phyloP scores from a whole-genome alignment of 805 yeast genomes.

The Wickerhamiella nectarea region DNA sequence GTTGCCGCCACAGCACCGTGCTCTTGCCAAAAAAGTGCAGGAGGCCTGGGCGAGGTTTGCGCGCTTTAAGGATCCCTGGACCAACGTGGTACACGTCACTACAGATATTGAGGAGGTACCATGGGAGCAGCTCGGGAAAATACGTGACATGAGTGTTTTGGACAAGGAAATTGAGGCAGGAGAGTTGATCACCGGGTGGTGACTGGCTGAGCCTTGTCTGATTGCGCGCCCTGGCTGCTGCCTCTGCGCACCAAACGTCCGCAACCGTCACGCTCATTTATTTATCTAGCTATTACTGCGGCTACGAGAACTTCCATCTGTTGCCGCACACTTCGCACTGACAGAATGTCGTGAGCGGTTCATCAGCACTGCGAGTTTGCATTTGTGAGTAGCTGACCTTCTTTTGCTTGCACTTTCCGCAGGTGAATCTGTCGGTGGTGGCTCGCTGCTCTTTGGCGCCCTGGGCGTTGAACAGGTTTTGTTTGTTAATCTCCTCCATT shows the following conservation, averaged over 20 bases:
- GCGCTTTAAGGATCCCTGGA: slow-evolving; percentile 23
- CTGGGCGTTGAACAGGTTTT: slow-evolving; percentile 89
- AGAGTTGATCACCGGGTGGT: neutral
- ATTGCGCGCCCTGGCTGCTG: too few species aligned
- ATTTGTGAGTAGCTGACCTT: slow-evolving; percentile 93
- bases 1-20: slow-evolving; percentile 12
- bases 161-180: neutral
- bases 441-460: slow-evolving; percentile 95
- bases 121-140: neutral
- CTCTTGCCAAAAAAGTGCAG: slow-evolving; percentile 18
- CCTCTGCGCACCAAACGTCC: too few species aligned
- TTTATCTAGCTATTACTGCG: too few species aligned
- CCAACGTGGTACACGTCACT: neutral
- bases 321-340: slow-evolving; percentile 96
- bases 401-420: slow-evolving; percentile 96
- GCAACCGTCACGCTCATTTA: too few species aligned
- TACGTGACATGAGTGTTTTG: neutral
- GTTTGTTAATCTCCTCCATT: slow-evolving; percentile 70
- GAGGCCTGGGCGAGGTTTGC: slow-evolving; percentile 20
- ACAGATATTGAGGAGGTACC: neutral
- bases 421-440: slow-evolving; percentile 88
- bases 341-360: slow-evolving; percentile 95
- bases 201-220: too few species aligned
- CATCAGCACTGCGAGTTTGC: slow-evolving; percentile 98
- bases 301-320: slow-evolving; percentile 90